Percentiles rank a stretch among this genome's conserved stretches.
Evolutionary conservation across 768 basidiomycete genomes (phyloP).

Genomic region (Leucogyrophana mollusca): DNA sequence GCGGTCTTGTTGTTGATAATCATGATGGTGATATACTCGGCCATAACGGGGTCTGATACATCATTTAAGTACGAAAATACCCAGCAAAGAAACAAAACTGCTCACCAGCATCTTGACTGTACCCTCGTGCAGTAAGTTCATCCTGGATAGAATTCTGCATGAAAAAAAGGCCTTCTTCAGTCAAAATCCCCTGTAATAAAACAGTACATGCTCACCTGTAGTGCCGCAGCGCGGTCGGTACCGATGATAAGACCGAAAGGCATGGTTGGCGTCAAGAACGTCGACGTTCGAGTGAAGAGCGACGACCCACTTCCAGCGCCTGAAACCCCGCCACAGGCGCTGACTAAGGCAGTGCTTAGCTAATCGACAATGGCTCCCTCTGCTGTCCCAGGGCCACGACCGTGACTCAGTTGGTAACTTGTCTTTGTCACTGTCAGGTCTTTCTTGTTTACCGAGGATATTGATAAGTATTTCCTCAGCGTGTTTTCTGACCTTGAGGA

Average conservation of each 20-base stretch:
- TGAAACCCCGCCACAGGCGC: no score
- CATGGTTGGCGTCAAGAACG: constrained; percentile 40
- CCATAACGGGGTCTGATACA: constrained; percentile 78
- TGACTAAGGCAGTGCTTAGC: no score
- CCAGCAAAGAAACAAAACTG: constrained; percentile 17
- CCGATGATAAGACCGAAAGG: constrained; percentile 76
- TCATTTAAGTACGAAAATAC: constrained; percentile 11
- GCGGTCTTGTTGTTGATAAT: constrained; percentile 88
- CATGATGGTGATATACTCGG: constrained; percentile 95
- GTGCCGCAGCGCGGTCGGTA: constrained; percentile 69
- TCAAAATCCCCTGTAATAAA: constrained; percentile 4
- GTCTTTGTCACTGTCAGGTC: no score
- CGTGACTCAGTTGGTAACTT: no score
- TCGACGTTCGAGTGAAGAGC: constrained; percentile 8
- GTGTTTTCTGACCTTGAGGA: no score
- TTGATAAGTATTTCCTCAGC: no score
- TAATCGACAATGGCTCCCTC: no score
- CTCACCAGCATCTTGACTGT: constrained; percentile 74
- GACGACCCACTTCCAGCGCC: no score
- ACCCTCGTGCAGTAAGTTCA: constrained; percentile 74
- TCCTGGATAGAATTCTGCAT: constrained; percentile 73
- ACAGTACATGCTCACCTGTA: constrained; percentile 51
- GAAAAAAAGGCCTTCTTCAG: constrained; percentile 10
- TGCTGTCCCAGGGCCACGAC: no score
- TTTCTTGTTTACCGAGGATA: no score